phyloP scores from a whole-genome alignment of 106 monocot genomes.

The Iris macrosiphon region DNA sequence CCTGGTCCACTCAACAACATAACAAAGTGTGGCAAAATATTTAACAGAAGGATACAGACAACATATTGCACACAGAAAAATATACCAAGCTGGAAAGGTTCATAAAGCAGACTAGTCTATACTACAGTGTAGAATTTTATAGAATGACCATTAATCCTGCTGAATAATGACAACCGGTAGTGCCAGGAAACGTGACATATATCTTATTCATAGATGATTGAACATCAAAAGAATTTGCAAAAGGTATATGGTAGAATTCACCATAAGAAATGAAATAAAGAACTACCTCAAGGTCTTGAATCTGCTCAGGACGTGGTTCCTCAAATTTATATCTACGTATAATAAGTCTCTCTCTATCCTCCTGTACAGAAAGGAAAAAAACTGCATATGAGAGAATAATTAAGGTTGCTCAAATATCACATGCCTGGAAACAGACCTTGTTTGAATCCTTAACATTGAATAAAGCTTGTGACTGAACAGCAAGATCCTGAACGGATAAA shows the following conservation, averaged over 20 bases:
- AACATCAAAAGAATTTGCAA: not conserved
- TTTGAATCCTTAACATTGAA: conserved; percentile 94
- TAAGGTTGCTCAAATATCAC: not conserved
- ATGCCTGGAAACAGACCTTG: conserved; percentile 43
- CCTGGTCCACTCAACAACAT: too few species aligned
- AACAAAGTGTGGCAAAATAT: too few species aligned
- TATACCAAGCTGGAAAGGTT: too few species aligned
- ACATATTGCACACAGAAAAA: too few species aligned
- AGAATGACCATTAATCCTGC: too few species aligned
- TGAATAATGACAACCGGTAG: too few species aligned
- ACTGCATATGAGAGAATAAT: not conserved
- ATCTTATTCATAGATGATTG: too few species aligned
- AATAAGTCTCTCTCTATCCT: conserved; percentile 82
- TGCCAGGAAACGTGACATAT: too few species aligned
- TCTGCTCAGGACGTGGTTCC: conserved; percentile 89
- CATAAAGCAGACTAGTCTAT: too few species aligned
- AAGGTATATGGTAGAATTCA: not conserved
- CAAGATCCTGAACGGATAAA: conserved; percentile 74
- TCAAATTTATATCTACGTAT: conserved; percentile 92
- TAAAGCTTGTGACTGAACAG: conserved; percentile 80
- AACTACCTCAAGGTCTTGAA: conserved; percentile 93
- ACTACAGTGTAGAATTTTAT: too few species aligned
- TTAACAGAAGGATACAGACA: too few species aligned
- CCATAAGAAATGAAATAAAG: not conserved
- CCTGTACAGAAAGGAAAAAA: conserved; percentile 36